These are phyloP conservation scores for Pelargonium cotyledonis DNA, from an alignment of 441 rosid species.

Conservation along the genomic window DNA sequence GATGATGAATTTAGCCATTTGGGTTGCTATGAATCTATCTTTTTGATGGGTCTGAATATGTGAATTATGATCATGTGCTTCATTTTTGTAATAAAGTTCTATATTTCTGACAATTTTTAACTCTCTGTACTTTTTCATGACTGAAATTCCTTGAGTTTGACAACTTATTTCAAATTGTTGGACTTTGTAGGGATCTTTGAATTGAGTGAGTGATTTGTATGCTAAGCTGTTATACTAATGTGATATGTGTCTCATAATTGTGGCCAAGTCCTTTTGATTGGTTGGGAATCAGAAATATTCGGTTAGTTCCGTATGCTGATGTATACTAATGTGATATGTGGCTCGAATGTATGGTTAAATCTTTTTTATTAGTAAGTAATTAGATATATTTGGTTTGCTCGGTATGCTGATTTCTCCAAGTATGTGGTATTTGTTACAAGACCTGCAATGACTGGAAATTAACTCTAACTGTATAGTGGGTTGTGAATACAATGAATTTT, in stretches of 20 bases:
- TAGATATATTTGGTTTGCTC: neutral
- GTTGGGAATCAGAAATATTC: neutral
- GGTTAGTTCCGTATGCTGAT: neutral
- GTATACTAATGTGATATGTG: no score
- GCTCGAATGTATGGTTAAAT: no score
- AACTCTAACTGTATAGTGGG: neutral
- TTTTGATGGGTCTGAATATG: neutral
- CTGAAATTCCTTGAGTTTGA: neutral
- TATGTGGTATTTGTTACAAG: neutral
- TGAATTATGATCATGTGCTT: neutral
- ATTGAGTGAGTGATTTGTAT: neutral
- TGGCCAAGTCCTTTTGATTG: neutral
- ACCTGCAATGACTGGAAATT: neutral
- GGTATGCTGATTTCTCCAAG: neutral
- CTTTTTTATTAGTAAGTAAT: neutral
- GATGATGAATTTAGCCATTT: neutral
- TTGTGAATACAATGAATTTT: neutral
- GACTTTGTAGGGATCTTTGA: neutral
- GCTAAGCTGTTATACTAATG: constrained; percentile 3
- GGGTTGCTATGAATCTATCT: neutral
- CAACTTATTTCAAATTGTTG: neutral
- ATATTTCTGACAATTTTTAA: neutral
- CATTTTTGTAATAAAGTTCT: neutral
- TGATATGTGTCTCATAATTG: neutral
- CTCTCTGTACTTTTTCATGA: neutral